Evolutionary conservation across 345 rosid genomes (phyloP), one percentile per base, ranked within the genome.

Genomic region (Brassica rapa): DNA sequence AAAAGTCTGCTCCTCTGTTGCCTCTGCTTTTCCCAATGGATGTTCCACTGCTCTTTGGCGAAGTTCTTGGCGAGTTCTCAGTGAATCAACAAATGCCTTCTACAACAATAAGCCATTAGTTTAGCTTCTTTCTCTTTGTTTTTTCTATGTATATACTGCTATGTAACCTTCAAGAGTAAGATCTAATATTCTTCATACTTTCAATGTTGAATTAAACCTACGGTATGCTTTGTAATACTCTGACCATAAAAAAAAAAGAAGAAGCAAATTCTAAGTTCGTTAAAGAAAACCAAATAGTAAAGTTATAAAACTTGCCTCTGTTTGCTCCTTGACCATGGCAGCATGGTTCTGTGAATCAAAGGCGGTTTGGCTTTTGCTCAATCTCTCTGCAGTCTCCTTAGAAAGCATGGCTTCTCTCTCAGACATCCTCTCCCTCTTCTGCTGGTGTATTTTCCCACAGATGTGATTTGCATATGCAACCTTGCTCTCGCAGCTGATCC

Each of bases 391-490:
- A 25, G 16, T 27, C 24, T 77, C 81, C 21, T 53, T 51, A 5
- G 64, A 49, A 70, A 68, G 32, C 46, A 25, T 62, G 74, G n/a
- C 32, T 15, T 32, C 71, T 63, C 59, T 60, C 16, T 7, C 43
- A 24, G 64, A 70, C 64, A 51, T 62, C 8, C 33, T 41, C 14
- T 63, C 67, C 5, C 10, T 37, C 29, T 37, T 65, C 27, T 59
- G 32, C 49, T 32, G 30, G 59, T 79, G 82, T 67, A 49, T 73
- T 43, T 73, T 64, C 32, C 78, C 82, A 15, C 32, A 60, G 23
- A 56, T 57, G 4, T 79, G 82, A 61, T 67, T 33, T 79, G 57
- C 69, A 61, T 67, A 79, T 61, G 7, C 69, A 72, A 61, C 73
- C 74, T 59, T 73, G 70, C 35, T 67, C 35, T 1, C 33, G 74